A percentile compares a stretch with the other conserved stretches of the same genome.
Conservation (phyloP, 352 stramenopile species). For the Stephanocyclus meneghinianus region DNA sequence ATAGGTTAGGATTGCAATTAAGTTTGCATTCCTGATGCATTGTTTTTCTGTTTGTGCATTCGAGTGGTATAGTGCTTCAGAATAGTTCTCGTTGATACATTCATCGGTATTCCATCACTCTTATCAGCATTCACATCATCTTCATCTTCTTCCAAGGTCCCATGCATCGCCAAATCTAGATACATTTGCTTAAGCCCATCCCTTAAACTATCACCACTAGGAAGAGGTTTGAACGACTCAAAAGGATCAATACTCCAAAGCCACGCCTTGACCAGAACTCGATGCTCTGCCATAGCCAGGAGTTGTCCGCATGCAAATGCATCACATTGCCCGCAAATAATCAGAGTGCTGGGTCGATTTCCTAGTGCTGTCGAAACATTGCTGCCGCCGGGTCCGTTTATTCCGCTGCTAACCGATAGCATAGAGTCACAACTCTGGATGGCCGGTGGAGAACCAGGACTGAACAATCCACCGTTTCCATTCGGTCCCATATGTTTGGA, state of each 20-base stretch:
- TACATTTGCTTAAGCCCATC: conserved; percentile 11
- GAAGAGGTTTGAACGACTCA: not conserved
- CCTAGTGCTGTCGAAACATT: conserved; percentile 22
- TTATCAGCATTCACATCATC: not conserved
- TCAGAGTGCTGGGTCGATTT: conserved; percentile 67
- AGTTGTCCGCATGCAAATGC: conserved; percentile 78
- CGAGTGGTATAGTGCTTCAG: conserved; percentile 60
- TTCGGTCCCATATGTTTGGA: not conserved
- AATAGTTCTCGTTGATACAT: conserved; percentile 62
- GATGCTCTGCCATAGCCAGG: conserved; percentile 72
- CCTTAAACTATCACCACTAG: conserved; percentile 1
- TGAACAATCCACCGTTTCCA: not conserved
- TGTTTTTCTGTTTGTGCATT: conserved; percentile 24
- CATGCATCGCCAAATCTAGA: conserved; percentile 1
- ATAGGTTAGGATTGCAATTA: not conserved
- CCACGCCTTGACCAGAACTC: conserved; percentile 64
- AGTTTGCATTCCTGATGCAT: not conserved
- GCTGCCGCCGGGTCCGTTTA: conserved; percentile 6
- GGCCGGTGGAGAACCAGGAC: conserved; percentile 21
- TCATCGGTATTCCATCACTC: conserved; percentile 15
- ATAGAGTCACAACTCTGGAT: conserved; percentile 45
- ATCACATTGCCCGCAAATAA: conserved; percentile 65
- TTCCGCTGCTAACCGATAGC: conserved; percentile 24
- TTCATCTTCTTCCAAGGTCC: conserved; percentile 1
- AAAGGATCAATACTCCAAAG: conserved; percentile 74